Evolutionary conservation across 495 filamentous ascomycete genomes (phyloP), one percentile per base, ranked within the genome.

Genomic region (Hyaloscypha finlandica): DNA sequence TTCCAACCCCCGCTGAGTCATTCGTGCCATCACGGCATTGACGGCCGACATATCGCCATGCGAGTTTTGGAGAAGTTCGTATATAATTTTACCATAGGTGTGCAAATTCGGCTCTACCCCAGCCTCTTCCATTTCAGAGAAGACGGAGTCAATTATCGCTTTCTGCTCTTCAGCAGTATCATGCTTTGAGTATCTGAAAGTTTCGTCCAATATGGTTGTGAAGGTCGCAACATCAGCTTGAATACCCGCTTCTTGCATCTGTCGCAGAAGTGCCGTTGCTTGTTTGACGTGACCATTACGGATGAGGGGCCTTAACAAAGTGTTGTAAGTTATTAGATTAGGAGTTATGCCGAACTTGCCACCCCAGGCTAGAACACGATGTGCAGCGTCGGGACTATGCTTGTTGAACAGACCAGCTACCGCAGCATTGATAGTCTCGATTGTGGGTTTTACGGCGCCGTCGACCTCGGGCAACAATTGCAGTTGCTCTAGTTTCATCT

Each of bases 251-350:
- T 62, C 51, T 59, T 78, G 60, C 86, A 89, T 89, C 25, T 79
- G 69, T 22, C 69, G 25, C 5, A 78, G 68, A 11, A 80, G 60
- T 1, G 32, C 22, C 12, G 68, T 53, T 20, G 72, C 66, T 59
- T 73, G 67, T 31, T 71, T 65, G 32, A 70, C 70, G 20, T 79
- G 68, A 25, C 77, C 79, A 45, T 74, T 66, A 20, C 81, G 80
- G 65, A 92, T 78, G 52, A 85, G 71, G 3, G 82, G 75, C 8
- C 80, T 77, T 31, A 94, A 79, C 11, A 92, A 80, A 4, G 81
- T 87, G 76, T 93, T 94, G 78, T 86, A 93, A 14, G 90, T 92
- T 62, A 78, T 76, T 39, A 83, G 75, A 71, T 91, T 84, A 20
- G 87, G 86, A 39, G 78, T 61, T 55, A 94, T 83, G 32, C 78